Evolutionary conservation across 306 rosid genomes (phyloP), one percentile per base, ranked within the genome.

Genomic region (Lathyrus oleraceus): DNA sequence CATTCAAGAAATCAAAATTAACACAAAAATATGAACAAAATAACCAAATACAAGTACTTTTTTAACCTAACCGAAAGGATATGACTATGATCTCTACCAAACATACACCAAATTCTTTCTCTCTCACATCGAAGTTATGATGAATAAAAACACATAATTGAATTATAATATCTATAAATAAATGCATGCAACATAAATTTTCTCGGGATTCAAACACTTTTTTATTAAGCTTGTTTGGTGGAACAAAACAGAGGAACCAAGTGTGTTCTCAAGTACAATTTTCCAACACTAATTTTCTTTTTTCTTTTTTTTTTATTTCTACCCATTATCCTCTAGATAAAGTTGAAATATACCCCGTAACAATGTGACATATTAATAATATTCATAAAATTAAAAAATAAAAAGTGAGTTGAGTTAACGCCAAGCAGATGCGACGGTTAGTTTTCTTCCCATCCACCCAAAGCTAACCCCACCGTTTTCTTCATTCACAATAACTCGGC

Each of bases 361-460:
- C 82, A 79, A 79, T 79, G 56, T 80, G 65, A 58, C 63, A 73
- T n/a, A 19, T 53, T 53, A 20, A 4, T 52, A 25, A 67, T 78
- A 72, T 73, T 74, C 5, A 67, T 8, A 15, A 3, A 5, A 13
- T 7, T 3, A 56, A 9, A 39, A 1, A 0, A n/a, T 1, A 38
- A 11, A 71, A 59, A 57, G 19, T 51, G 79, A 68, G 81, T 61
- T 71, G 78, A 77, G 84, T 87, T 90, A 94, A 91, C 95, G 91
- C 98, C 98, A 94, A 64, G 96, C 90, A 44, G 98, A 90, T 58
- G 96, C 94, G 62, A 90, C 97, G 35, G 97, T 84, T 81, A 94
- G 96, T 20, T 87, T 80, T 71, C 86, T 88, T 39, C 96, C 91
- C 84, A 67, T 88, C 98, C 98, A 94, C 10, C 98, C 95, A 73